Conservation (phyloP, 1,284 basidiomycete genomes). For the Thecaphora frezii region DNA sequence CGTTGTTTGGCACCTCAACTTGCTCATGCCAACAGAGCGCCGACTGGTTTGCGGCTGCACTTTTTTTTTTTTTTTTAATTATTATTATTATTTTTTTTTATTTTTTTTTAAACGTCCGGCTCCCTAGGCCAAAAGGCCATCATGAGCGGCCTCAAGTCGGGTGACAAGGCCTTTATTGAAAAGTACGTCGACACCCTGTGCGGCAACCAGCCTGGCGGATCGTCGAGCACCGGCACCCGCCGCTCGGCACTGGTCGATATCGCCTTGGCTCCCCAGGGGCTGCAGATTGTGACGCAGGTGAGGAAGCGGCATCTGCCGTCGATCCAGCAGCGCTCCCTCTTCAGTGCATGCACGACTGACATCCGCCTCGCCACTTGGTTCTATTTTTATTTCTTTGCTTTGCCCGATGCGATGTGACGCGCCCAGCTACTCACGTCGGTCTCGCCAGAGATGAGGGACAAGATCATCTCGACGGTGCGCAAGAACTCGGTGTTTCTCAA, state of each 20-base stretch:
- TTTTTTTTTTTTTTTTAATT: no score
- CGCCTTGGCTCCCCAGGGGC: slow-evolving; percentile 47
- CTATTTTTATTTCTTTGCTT: no score
- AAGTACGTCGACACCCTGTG: slow-evolving; percentile 45
- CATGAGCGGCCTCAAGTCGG: slow-evolving; percentile 50
- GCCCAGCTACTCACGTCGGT: slow-evolving; percentile 52
- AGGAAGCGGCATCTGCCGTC: not conserved
- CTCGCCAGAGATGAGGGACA: slow-evolving; percentile 31
- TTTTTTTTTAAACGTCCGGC: not conserved
- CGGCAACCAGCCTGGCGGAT: slow-evolving; percentile 3
- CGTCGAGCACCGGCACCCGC: slow-evolving; percentile 21
- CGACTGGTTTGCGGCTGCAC: no score
- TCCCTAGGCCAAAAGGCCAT: slow-evolving; percentile 49
- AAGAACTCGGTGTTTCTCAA: slow-evolving; percentile 53
- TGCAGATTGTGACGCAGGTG: slow-evolving; percentile 54
- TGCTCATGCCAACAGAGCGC: no score
- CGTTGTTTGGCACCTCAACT: no score
- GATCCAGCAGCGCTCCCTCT: no score
- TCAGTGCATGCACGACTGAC: no score
- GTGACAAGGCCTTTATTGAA: slow-evolving; percentile 28
- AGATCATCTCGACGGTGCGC: slow-evolving; percentile 50
- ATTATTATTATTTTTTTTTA: not conserved
- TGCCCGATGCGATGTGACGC: not conserved
- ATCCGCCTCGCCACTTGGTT: no score
- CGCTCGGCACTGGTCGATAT: slow-evolving; percentile 53